Base-by-base conservation (phyloP, 495 filamentous ascomycete species). In the Neurospora sp. region DNA sequence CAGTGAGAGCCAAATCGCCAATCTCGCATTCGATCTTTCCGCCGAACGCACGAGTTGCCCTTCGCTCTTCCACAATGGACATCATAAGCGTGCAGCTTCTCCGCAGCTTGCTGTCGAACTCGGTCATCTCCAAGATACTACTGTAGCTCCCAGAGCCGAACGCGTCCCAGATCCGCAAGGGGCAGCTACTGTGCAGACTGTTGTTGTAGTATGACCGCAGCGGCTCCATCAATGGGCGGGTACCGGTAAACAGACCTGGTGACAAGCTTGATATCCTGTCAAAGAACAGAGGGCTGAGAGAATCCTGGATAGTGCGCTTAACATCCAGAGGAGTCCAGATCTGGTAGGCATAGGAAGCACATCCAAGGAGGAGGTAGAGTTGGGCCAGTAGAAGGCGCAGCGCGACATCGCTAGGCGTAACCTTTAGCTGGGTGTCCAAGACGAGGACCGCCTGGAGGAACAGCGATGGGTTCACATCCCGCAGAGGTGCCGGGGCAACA, bases 231-330 rank as follows among this genome's bases (percentile, higher is more conserved):
- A 80, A 40, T 6, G 73, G 80, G 40, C 73, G 77, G 54, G 17
- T 76, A 66, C 69, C 79, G 28, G 80, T 80, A 5, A 87, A 84
- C 62, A 83, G 72, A 1, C 80, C 82, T 0, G 86, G 86, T n/a
- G 86, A 81, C 7, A 87, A 78, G 15, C 79, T 81, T n/a, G 85
- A 87, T 71, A 89, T 79, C 36, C 87, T 80, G 77, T 89, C 87
- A 39, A 85, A 82, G 38, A 84, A 83, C 2, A 83, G 71, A 0
- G 86, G 81, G 8, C 82, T 83, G 37, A 89, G 75, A 1, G 85
- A 82, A 70, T 87, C 86, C 9, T 84, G 80, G 37, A 87, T 84
- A 0, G 83, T 83, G 31, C 86, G 81, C 77, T 89, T 89, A 15
- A 88, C 78, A 21, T 80, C 82, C 24, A 87, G 80, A 1, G 79